Base-by-base conservation (phyloP, 129 eudicot genomes). In the Tagetes patula region DNA sequence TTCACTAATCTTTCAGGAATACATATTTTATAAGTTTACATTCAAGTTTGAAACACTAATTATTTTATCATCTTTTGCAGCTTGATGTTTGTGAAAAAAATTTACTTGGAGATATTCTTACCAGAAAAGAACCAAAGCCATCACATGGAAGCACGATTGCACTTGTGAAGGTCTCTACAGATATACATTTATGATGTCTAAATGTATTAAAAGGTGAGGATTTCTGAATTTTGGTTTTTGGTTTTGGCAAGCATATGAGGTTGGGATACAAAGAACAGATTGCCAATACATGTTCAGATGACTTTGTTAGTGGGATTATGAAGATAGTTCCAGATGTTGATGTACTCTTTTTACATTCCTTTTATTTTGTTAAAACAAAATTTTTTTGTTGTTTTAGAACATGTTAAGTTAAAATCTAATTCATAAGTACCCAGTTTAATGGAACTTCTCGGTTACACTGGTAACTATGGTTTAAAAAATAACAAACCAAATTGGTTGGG, bases 311-410 rank as follows among this genome's bases (percentile, higher is more conserved):
- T 37, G 96, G 96, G 83, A 90, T 90, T 76, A 85, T 87, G 97
- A 94, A 94, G 81, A 90, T 94, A 56, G 98, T 94, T 72, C 98
- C 98, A 37, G 89, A 90, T 69, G 84, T 94, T 68, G 97, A 90
- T 75, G 98, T 90, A 82, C 90, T 96, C 87, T 59, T 14, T n/a
- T n/a, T 2, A 52, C 43, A 41, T 75, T 3, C 0, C 60, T 67
- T 32, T 32, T 67, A 8, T 67, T 52, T n/a, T 52, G n/a, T 54
- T 20, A 65, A 20, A 12, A 53, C 65, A 65, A 14, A 53, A 48
- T 74, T 27, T 41, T 8, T 37, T 27, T 42, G 12, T 46, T 36
- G 5, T 71, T 41, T 58, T 2, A 31, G 37, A 38, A 30, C 65
- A 65, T 33, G 32, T 36, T 31, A 27, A 65, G 36, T 38, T 66